Conservation (phyloP, 495 filamentous ascomycete genomes). For the Penicillium argentinense region DNA sequence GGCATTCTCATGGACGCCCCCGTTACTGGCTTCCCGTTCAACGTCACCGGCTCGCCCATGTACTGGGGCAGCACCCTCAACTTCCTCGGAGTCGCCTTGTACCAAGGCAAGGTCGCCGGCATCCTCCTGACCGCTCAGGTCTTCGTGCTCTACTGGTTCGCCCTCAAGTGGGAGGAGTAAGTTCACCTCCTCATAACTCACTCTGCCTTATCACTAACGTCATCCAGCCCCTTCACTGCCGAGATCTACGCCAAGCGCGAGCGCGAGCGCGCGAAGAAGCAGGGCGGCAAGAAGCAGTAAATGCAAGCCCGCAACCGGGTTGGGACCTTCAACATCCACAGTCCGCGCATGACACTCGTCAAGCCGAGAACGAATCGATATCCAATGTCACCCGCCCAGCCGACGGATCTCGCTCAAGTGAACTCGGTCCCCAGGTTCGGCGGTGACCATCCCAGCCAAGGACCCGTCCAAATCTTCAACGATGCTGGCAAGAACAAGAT, state of each 20-base stretch:
- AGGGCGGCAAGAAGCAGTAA: slow-evolving; percentile 43
- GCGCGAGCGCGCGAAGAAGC: slow-evolving; percentile 45
- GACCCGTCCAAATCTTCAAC: slow-evolving; percentile 32
- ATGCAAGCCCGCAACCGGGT: slow-evolving; percentile 15
- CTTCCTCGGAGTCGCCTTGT: slow-evolving; percentile 86
- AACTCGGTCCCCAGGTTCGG: neutral
- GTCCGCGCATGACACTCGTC: slow-evolving; percentile 18
- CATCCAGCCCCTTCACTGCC: slow-evolving; percentile 79
- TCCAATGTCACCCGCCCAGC: no score
- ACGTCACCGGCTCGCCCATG: slow-evolving; percentile 89
- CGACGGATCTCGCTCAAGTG: no score
- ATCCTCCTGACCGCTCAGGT: slow-evolving; percentile 74
- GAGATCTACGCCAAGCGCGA: slow-evolving; percentile 90
- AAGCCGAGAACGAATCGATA: slow-evolving; percentile 7
- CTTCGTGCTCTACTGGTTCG: slow-evolving; percentile 75
- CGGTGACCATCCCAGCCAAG: slow-evolving; percentile 7
- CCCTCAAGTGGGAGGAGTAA: slow-evolving; percentile 86
- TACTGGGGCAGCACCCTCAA: slow-evolving; percentile 92
- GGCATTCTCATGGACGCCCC: slow-evolving; percentile 95
- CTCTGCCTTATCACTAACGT: slow-evolving; percentile 6
- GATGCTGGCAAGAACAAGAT: slow-evolving; percentile 29
- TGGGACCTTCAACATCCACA: slow-evolving; percentile 41
- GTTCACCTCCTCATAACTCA: slow-evolving; percentile 16
- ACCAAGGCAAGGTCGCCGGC: slow-evolving; percentile 87
- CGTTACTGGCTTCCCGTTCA: slow-evolving; percentile 95